These are phyloP conservation scores for Globisporangium apiculatum DNA, from an alignment of 352 stramenopile species.

Conservation along the genomic window DNA sequence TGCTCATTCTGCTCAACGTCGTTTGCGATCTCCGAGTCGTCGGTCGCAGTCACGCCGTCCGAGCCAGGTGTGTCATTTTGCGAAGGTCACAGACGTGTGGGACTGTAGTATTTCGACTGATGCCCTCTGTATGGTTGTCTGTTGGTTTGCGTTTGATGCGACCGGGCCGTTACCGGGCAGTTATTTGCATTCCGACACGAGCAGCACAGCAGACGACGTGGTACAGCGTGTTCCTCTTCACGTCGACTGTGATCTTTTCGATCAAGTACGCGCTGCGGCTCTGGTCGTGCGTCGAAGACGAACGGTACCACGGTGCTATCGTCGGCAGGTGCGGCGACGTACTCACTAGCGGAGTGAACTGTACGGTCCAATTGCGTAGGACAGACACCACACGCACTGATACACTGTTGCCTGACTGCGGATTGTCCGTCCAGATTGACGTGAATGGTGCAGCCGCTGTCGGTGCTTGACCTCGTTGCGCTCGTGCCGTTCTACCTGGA, in stretches of 20 bases:
- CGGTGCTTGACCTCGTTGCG: conserved; percentile 44
- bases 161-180: neutral
- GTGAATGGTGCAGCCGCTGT: conserved; percentile 54
- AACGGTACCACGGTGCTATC: conserved; percentile 30
- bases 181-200: no score
- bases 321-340: conserved; percentile 23
- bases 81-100: no score
- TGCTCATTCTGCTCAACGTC: conserved; percentile 55
- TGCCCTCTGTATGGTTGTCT: neutral
- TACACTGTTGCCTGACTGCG: neutral
- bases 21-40: conserved; percentile 42
- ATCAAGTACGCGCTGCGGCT: conserved; percentile 49
- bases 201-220: conserved; percentile 12
- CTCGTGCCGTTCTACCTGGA: conserved; percentile 60
- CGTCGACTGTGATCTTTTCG: conserved; percentile 54
- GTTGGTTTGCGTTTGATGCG: no score
- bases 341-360: no score
- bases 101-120: no score
- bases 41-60: conserved; percentile 4
- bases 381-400: neutral
- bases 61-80: conserved; percentile 6
- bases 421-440: conserved; percentile 21
- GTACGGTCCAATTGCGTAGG: neutral
- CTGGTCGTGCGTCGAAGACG: conserved; percentile 59
- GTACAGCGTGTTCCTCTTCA: conserved; percentile 39